Evolutionary conservation across 768 basidiomycete genomes (phyloP), one percentile per base, ranked within the genome.

Genomic region (Suillus brevipes): DNA sequence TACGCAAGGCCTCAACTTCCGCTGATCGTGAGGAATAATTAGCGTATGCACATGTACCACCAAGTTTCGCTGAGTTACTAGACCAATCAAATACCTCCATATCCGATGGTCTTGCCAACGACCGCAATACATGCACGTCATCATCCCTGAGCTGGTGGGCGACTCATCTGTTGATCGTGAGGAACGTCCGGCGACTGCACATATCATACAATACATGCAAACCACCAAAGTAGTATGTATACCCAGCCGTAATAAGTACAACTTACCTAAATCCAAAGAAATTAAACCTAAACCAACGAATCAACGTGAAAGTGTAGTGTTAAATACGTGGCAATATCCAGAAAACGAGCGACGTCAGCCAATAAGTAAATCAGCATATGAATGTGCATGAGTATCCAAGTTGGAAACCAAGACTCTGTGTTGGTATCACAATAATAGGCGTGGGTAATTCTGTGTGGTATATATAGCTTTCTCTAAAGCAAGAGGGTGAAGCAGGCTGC

Each of bases 401-500:
- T n/a, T 56, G 37, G 4, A 36, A 10, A 56, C 25, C 25, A 37
- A 25, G 16, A 34, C 31, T 53, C 18, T 25, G 57, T 40, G 7
- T 40, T 40, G 38, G 57, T 59, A 40, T 59, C 57, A 59, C 25
- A 59, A 59, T 59, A 28, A 28, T 6, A 59, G 7, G 16, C 7
- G 50, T 52, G 36, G n/a, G 37, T 58, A 10, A 6, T 23, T 6
- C 23, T 13, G 9, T 18, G 37, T 25, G 38, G 37, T 58, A 59
- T 59, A 14, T 23, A 5, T 23, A 40, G 13, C 36, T 31, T 16
- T 49, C 12, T 28, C 64, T 49, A 73, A 20, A 74, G 18, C 7
- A 42, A 14, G 38, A 67, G 3, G 31, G 63, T 28, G 28, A 71
- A 45, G 36, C 42, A 67, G 23, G 66, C 60, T n/a, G 65, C 7